Evolutionary conservation across 495 filamentous ascomycete species (phyloP).

Genomic region (Penicillium bovifimosum): DNA sequence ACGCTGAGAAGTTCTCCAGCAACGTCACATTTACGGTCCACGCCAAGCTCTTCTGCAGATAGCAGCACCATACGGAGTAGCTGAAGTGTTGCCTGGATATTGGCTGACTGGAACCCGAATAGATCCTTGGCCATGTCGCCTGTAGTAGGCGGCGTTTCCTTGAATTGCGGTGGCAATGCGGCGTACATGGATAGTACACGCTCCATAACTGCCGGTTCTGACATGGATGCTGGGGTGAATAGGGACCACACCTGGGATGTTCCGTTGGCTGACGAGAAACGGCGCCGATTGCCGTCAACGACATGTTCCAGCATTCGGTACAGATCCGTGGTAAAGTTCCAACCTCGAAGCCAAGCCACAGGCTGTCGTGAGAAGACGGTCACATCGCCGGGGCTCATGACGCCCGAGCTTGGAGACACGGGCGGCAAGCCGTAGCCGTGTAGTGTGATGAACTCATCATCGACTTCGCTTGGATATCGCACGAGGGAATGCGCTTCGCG

Average conservation of each 20-base stretch:
- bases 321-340: constrained; percentile 49
- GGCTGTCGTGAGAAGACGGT: constrained; percentile 16
- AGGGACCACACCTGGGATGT: constrained; percentile 27
- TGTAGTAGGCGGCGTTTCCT: constrained; percentile 27
- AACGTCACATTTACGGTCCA: constrained; percentile 43
- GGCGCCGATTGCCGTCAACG: constrained; percentile 30
- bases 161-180: constrained; percentile 35
- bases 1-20: constrained; percentile 42
- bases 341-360: constrained; percentile 43
- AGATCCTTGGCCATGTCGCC: constrained; percentile 32
- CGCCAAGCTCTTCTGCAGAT: constrained; percentile 34
- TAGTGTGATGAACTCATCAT: constrained; percentile 36
- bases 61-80: constrained; percentile 47
- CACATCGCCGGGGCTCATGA: constrained; percentile 6
- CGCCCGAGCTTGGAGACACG: constrained; percentile 9
- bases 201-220: constrained; percentile 32
- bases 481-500: constrained; percentile 42
- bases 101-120: constrained; percentile 49
- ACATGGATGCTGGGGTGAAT: constrained; percentile 22
- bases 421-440: constrained; percentile 22
- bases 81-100: constrained; percentile 47
- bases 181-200: constrained; percentile 36
- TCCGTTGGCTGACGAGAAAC: constrained; percentile 24
- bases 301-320: constrained; percentile 47
- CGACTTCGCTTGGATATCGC: constrained; percentile 39